Percentiles rank a stretch among this genome's conserved stretches.
phyloP scores from a whole-genome alignment of 257 asterid genomes.

The Buddleja alternifolia region DNA sequence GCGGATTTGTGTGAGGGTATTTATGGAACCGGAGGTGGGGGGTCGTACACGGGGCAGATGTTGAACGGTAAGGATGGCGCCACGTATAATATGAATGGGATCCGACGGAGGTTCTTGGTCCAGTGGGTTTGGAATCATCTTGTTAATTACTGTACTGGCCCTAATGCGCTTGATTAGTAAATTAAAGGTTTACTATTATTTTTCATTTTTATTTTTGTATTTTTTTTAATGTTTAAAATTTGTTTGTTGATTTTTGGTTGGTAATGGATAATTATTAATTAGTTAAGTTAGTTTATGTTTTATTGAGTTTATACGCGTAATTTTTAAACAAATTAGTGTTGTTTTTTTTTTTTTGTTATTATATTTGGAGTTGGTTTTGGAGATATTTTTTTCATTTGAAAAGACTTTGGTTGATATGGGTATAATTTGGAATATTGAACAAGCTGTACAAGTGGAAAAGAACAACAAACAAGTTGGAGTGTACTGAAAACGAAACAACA shows the following conservation, averaged over 20 bases:
- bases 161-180: slow-evolving; percentile 78
- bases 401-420: background rate
- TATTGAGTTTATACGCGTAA: background rate
- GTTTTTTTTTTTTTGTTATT: no score
- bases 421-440: background rate
- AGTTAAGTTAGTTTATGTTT: background rate
- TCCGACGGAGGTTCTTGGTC: slow-evolving; percentile 64
- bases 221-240: background rate
- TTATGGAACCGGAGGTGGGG: slow-evolving; percentile 75
- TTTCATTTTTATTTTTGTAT: background rate
- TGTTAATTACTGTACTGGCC: slow-evolving; percentile 70
- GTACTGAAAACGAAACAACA: slow-evolving; percentile 19
- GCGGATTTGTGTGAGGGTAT: slow-evolving; percentile 82
- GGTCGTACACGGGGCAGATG: slow-evolving; percentile 78
- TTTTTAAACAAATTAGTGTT: background rate
- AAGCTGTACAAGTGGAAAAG: slow-evolving; percentile 12
- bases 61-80: slow-evolving; percentile 66
- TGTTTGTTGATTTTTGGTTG: slow-evolving; percentile 2
- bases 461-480: background rate
- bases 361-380: background rate
- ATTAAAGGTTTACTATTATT: background rate
- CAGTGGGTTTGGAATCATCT: slow-evolving; percentile 75
- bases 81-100: slow-evolving; percentile 65
- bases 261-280: slow-evolving; percentile 14
- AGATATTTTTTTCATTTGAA: background rate